phyloP scores from a whole-genome alignment of 768 basidiomycete species.

The Boletus rex-veris region DNA sequence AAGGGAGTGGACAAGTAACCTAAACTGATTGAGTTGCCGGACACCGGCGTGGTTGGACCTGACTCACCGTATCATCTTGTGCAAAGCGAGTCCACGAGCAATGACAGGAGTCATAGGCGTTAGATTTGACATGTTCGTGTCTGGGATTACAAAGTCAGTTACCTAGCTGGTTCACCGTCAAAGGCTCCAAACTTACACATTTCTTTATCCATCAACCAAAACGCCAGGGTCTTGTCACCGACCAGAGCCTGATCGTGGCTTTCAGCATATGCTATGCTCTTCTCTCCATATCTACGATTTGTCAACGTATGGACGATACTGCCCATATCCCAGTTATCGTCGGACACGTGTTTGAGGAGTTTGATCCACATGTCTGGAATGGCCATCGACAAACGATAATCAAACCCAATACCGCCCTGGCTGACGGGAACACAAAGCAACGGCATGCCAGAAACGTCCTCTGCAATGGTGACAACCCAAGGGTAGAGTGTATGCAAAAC shows the following conservation, averaged over 20 bases:
- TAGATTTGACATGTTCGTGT: slow-evolving; percentile 92
- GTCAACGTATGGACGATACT: slow-evolving; percentile 87
- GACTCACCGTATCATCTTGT: slow-evolving; percentile 93
- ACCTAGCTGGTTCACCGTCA: background rate
- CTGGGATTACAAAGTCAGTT: slow-evolving; percentile 35
- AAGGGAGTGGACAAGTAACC: slow-evolving; percentile 84
- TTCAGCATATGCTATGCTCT: slow-evolving; percentile 90
- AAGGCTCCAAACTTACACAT: slow-evolving; percentile 70
- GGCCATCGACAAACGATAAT: slow-evolving; percentile 98
- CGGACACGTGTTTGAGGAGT: slow-evolving; percentile 85
- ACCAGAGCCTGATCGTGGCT: slow-evolving; percentile 98
- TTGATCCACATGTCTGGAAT: slow-evolving; percentile 99
- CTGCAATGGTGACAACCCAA: slow-evolving; percentile 83
- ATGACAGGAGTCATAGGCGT: slow-evolving; percentile 79
- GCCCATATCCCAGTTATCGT: slow-evolving; percentile 85
- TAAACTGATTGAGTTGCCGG: slow-evolving; percentile 28
- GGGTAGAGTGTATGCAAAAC: slow-evolving; percentile 82
- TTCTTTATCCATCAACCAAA: slow-evolving; percentile 99
- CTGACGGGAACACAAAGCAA: slow-evolving; percentile 77
- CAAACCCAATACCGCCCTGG: slow-evolving; percentile 92
- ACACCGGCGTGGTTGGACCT: background rate
- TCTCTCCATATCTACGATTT: slow-evolving; percentile 86
- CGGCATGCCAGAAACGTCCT: slow-evolving; percentile 99
- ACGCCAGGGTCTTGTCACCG: slow-evolving; percentile 97
- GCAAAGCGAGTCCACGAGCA: slow-evolving; percentile 84